phyloP scores from a whole-genome alignment of 2,329 filamentous ascomycete species.

The Cladophialophora psammophila region DNA sequence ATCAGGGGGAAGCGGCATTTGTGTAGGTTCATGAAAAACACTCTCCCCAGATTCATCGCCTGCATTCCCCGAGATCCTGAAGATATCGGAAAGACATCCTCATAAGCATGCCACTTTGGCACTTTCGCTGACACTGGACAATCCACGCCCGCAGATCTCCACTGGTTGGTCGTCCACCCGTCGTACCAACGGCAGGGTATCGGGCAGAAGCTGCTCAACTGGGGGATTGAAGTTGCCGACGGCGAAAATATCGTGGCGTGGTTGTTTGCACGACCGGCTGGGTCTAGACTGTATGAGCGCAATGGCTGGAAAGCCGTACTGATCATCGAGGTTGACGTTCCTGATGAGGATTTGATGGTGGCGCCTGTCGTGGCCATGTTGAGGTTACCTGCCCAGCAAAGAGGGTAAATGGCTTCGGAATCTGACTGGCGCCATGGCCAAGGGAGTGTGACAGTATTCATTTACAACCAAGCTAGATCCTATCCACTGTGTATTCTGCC shows the following conservation, averaged over 20 bases:
- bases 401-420: background rate
- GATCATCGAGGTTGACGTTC: slow-evolving; percentile 19
- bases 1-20: slow-evolving; percentile 38
- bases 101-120: no score
- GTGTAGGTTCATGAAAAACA: slow-evolving; percentile 25
- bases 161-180: slow-evolving; percentile 34
- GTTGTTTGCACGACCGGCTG: slow-evolving; percentile 35
- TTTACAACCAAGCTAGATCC: background rate
- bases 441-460: background rate
- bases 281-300: slow-evolving; percentile 31
- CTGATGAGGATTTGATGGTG: slow-evolving; percentile 29
- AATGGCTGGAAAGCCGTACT: slow-evolving; percentile 32
- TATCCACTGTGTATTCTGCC: background rate
- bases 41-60: background rate
- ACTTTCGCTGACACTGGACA: background rate
- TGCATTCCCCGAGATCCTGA: no score
- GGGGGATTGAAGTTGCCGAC: slow-evolving; percentile 34
- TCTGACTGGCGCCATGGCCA: background rate
- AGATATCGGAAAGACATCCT: no score
- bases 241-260: slow-evolving; percentile 36
- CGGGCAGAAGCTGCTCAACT: slow-evolving; percentile 34
- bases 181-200: slow-evolving; percentile 35
- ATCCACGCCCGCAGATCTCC: slow-evolving; percentile 27
- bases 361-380: slow-evolving; percentile 31
- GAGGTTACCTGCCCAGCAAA: slow-evolving; percentile 22